Evolutionary conservation across 208 protist species (phyloP), one percentile per base, ranked within the genome.

Genomic region (Acanthamoeba castellanii): DNA sequence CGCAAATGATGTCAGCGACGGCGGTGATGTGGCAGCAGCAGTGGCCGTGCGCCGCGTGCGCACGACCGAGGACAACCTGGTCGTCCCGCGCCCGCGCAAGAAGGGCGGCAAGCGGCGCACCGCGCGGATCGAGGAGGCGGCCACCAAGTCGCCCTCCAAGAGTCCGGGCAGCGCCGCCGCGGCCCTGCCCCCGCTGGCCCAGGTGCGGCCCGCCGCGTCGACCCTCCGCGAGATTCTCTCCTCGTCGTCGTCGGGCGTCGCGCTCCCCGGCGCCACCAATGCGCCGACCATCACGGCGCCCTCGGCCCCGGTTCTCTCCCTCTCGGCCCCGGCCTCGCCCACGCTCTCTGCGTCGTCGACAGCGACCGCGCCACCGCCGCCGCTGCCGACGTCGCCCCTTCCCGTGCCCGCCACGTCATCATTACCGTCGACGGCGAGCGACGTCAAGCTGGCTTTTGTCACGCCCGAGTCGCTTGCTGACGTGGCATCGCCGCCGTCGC

Each of bases 201-300:
- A 82, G 32, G 72, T 82, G 6, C 72, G 72, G n/a, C 72, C 72
- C 30, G 72, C 72, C 9, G 72, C 72, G 13, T 82, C 82, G 25
- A 66, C 55, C 4, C 55, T 89, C 11, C 82, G 82, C 50, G 82
- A 89, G 55, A 89, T 66, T n/a, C 55, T 66, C 82, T 66, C 82
- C 7, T 89, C 82, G 4, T 89, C 82, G 7, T 57, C 82, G 30
- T 89, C 82, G 7, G n/a, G n/a, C n/a, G n/a, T n/a, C n/a, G n/a
- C n/a, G n/a, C n/a, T n/a, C n/a, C n/a, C n/a, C n/a, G n/a, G n/a
- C n/a, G n/a, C n/a, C n/a, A n/a, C n/a, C n/a, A n/a, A n/a, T n/a
- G n/a, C n/a, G n/a, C n/a, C n/a, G n/a, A n/a, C n/a, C n/a, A n/a
- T n/a, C n/a, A n/a, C n/a, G n/a, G n/a, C n/a, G n/a, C n/a, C n/a